A percentile compares a stretch with the other conserved stretches of the same genome.
phyloP scores from a whole-genome alignment of 164 flowering plant genomes.

The Echeveria elegans region DNA sequence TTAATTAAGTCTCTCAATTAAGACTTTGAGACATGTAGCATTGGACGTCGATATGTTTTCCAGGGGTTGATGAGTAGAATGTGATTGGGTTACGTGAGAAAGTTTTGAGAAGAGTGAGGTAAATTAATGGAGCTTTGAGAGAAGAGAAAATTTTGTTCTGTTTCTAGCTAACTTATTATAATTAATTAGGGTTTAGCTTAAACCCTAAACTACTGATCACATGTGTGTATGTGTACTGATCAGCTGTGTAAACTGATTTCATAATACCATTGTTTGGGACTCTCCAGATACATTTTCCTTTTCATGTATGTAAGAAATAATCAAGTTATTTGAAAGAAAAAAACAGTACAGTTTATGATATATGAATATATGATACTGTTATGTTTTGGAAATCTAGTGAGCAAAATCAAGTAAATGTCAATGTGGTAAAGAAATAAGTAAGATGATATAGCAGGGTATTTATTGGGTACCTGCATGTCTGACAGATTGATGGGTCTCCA shows the following conservation, averaged over 20 bases:
- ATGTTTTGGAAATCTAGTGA: too few relatives aligned
- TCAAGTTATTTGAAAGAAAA: too few relatives aligned
- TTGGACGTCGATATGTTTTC: background rate
- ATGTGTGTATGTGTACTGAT: too few relatives aligned
- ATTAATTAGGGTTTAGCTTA: background rate
- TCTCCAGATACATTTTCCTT: background rate
- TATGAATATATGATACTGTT: too few relatives aligned
- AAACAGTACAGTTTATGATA: too few relatives aligned
- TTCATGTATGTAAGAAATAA: too few relatives aligned
- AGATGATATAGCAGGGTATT: too few relatives aligned
- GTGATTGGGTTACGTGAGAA: background rate
- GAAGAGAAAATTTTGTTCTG: background rate
- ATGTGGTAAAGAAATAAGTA: too few relatives aligned
- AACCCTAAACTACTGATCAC: background rate
- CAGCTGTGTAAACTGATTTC: background rate
- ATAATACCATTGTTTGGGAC: background rate
- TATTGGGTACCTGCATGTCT: constrained; percentile 88
- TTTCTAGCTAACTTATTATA: constrained; percentile 1
- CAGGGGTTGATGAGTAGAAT: constrained; percentile 4
- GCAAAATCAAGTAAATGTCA: too few relatives aligned
- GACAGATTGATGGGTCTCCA: constrained; percentile 80
- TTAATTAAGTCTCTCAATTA: too few relatives aligned
- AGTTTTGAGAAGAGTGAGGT: background rate
- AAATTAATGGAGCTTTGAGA: background rate
- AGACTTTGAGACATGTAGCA: too few relatives aligned